Evolutionary conservation across 2,329 filamentous ascomycete genomes (phyloP), one percentile per base, ranked within the genome.

Genomic region (Diaporthe nobilis): DNA sequence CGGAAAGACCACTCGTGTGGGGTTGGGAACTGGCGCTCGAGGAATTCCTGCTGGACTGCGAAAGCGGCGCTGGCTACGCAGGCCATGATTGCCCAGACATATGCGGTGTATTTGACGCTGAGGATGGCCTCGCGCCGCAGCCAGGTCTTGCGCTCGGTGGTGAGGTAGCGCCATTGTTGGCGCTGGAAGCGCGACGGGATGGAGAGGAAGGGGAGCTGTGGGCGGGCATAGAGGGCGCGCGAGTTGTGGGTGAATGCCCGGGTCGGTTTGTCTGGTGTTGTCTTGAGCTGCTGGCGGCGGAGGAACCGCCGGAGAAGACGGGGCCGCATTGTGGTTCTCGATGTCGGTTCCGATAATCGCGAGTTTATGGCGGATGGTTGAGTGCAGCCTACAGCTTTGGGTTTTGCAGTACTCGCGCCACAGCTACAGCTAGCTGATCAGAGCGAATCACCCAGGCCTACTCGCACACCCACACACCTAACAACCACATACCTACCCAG

Each of bases 1-100:
- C 91, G 85, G 83, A 92, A 93, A 0, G 87, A 87, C 95, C 96
- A 98, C 82, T 98, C 96, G 37, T 90, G 89, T 1, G 96, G 96
- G 1, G 95, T 96, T 0, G 95, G 95, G 82, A 93, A 94, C 71
- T 90, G 87, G 65, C 93, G 89, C 85, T 98, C 95, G 60, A 94
- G 87, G 76, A 89, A 86, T 83, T 98, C 95, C 80, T 96, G 93
- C 81, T 93, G 88, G 49, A 95, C 82, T 22, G 92, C 92, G 77
- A 92, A 90, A 78, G 89, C 89, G 53, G 92, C 90, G 13, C 94
- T 85, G 53, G 90, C 86, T 57, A 92, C 84, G 76, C 93, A 89
- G 60, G 89, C 85, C 10, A 92, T 83, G 55, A 92, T 89, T 20
- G 91, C 89, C 88, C 92, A 96, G 55, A 94, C 83, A 39, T 90